A percentile compares a stretch with the other conserved stretches of the same genome.
phyloP scores from a whole-genome alignment of 129 eudicot species.

The Chrysanthemum makinoi region DNA sequence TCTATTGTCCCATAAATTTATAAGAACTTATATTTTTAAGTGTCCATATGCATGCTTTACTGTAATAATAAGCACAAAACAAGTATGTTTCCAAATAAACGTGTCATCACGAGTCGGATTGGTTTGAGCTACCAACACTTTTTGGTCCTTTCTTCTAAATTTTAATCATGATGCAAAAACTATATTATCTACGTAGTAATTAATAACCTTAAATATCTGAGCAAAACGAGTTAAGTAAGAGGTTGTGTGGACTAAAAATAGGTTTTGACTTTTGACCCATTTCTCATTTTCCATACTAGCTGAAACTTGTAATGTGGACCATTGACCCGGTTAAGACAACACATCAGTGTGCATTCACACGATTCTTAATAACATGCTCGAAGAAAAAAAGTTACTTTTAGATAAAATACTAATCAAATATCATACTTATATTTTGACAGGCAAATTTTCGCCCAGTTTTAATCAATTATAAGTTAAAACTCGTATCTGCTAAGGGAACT shows the following conservation, averaged over 20 bases:
- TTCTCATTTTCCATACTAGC: too few relatives aligned
- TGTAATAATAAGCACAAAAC: background rate
- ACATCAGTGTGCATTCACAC: background rate
- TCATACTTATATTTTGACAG: conserved; percentile 4
- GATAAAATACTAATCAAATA: background rate
- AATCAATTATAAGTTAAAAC: background rate
- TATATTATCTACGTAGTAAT: too few relatives aligned
- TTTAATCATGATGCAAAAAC: too few relatives aligned
- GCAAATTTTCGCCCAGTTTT: background rate
- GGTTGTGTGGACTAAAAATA: too few relatives aligned
- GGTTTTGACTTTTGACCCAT: too few relatives aligned
- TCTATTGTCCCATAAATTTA: background rate
- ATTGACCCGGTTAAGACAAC: background rate
- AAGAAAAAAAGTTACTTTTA: background rate
- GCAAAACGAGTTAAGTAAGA: too few relatives aligned
- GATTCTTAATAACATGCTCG: background rate
- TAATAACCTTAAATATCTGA: too few relatives aligned
- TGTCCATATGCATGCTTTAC: background rate
- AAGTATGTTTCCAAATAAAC: background rate
- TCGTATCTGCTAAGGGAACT: too few relatives aligned
- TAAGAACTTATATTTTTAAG: background rate
- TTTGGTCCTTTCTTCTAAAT: too few relatives aligned
- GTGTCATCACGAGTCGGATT: too few relatives aligned
- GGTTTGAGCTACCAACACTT: too few relatives aligned
- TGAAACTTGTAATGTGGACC: too few relatives aligned